Evolutionary conservation across 306 rosid species (phyloP).

Genomic region (Quercus rubra): DNA sequence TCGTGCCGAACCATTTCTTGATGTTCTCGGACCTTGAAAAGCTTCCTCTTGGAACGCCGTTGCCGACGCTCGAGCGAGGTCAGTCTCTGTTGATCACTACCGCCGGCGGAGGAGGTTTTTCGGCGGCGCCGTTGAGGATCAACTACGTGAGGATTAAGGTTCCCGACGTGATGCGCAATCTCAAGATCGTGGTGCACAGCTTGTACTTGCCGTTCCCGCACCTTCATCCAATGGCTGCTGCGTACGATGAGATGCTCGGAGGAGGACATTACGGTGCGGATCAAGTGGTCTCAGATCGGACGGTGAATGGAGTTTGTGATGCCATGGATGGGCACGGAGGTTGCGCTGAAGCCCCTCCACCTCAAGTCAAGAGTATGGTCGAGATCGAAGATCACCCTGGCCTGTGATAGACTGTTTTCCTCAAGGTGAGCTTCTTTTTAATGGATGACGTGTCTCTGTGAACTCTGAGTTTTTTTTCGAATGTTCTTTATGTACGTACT

Average conservation of each 20-base stretch:
- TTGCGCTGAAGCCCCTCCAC: slow-evolving; percentile 37
- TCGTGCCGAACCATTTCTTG: slow-evolving; percentile 57
- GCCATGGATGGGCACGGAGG: slow-evolving; percentile 31
- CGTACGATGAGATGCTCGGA: slow-evolving; percentile 34
- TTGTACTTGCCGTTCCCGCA: slow-evolving; percentile 70
- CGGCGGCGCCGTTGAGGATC: slow-evolving; percentile 49
- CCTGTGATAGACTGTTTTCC: slow-evolving; percentile 1
- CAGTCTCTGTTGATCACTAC: slow-evolving; percentile 54
- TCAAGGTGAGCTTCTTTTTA: slow-evolving; percentile 9
- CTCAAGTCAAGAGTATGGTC: slow-evolving; percentile 38
- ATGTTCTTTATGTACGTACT: neutral
- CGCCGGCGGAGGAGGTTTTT: slow-evolving; percentile 39
- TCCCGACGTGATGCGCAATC: slow-evolving; percentile 53
- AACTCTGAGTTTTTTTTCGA: neutral
- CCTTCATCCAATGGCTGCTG: slow-evolving; percentile 43
- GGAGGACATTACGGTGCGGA: slow-evolving; percentile 28
- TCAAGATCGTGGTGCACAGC: slow-evolving; percentile 57
- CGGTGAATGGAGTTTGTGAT: slow-evolving; percentile 36
- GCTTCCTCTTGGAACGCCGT: slow-evolving; percentile 54
- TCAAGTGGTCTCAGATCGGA: slow-evolving; percentile 14
- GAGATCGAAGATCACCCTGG: slow-evolving; percentile 78
- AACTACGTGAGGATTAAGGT: slow-evolving; percentile 61
- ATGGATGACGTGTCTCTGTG: slow-evolving; percentile 7
- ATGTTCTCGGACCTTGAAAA: slow-evolving; percentile 54
- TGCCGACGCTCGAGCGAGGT: slow-evolving; percentile 53